Base-by-base conservation (phyloP, 2,329 filamentous ascomycete species). In the Fusarium duplospermum region DNA sequence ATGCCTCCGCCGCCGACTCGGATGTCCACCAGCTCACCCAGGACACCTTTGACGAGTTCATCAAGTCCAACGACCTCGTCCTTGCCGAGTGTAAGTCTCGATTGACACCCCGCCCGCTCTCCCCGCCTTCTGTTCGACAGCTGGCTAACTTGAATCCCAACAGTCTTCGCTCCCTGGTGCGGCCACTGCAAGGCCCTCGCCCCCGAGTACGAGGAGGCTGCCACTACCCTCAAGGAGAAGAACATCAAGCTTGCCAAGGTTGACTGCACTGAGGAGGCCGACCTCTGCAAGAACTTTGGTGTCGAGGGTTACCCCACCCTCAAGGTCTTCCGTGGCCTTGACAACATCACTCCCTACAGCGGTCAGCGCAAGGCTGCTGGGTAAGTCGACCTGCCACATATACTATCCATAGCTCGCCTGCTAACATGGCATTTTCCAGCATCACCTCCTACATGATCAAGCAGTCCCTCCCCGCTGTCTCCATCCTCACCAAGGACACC, bases 101-200 rank as follows among this genome's bases (percentile, higher is more conserved):
- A 60, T 54, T 40, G 60, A 4, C 42, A 5, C 38, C 16, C 38
- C 16, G 38, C 38, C 29, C 22, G 40, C 59, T 33, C 56, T n/a
- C n/a, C n/a, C 33, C 11, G 18, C n/a, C 35, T 36, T 20, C 8
- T 36, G 29, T 35, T 20, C 4, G 22, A n/a, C 52, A 36, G 27
- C 68, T 56, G 67, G 47, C 84, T 89, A 81, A 89, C 81, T 56
- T 52, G 13, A 16, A 31, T 52, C 64, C 64, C 57, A 8, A 68
- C 73, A 94, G 93, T 98, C 91, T 98, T 94, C 84, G 96, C 96
- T 77, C 95, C 96, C 79, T 97, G 96, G 95, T 97, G 94, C 80
- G 96, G 95, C 76, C 96, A 98, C 90, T 98, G 96, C 93, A 98
- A 99, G 89, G 96, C 96, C 70, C 94, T 99, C 77, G 96, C 93